A percentile compares a stretch with the other conserved stretches of the same genome.
Evolutionary conservation across 148 eudicot genomes (phyloP).

Genomic region (Spergularia bocconei): DNA sequence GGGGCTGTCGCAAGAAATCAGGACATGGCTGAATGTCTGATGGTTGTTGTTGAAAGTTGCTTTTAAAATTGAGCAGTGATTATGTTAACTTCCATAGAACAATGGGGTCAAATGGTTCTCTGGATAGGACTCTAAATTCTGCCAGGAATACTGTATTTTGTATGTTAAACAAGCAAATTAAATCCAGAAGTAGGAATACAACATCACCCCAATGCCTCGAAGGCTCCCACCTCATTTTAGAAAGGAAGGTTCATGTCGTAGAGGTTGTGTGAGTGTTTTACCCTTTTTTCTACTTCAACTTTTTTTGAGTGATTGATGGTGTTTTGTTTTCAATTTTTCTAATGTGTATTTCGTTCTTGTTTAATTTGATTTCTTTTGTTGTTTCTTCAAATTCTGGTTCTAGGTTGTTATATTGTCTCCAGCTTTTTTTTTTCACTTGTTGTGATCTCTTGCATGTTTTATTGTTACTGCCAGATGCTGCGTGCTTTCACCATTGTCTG

Average conservation of each 20-base stretch:
- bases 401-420: neutral
- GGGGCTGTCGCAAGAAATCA: neutral
- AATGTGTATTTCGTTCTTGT: neutral
- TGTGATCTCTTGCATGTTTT: neutral
- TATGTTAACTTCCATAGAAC: neutral
- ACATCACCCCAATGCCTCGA: too few relatives aligned
- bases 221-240: too few relatives aligned
- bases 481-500: constrained; percentile 16
- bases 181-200: neutral
- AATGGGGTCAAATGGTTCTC: neutral
- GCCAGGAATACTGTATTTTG: neutral
- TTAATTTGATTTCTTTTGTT: neutral
- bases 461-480: neutral
- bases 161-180: neutral
- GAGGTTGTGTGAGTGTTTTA: neutral
- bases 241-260: neutral
- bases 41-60: neutral
- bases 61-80: neutral
- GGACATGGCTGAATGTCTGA: neutral
- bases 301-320: neutral
- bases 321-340: neutral
- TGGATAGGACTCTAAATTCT: neutral
- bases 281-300: neutral
- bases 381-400: neutral
- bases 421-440: neutral